Evolutionary conservation across 176 grass and related monocot species (phyloP).

Genomic region (Ensete ventricosum): DNA sequence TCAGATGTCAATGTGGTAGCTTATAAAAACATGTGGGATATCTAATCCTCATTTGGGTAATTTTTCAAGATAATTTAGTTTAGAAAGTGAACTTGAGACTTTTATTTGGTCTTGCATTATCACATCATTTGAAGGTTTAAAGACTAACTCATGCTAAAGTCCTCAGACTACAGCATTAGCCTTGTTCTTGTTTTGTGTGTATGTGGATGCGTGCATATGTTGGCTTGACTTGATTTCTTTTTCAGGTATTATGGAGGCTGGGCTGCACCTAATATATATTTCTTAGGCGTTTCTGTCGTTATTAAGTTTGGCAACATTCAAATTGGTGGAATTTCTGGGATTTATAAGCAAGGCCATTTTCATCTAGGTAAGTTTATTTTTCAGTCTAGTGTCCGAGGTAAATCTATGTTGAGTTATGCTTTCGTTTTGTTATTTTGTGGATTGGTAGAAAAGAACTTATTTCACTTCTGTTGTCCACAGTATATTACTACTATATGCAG

Average conservation of each 20-base stretch:
- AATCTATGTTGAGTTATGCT: neutral
- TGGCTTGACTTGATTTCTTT: neutral
- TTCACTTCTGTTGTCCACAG: neutral
- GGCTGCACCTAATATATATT: constrained; percentile 88
- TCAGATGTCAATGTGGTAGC: no score
- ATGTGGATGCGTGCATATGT: neutral
- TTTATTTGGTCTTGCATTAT: neutral
- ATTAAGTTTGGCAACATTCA: constrained; percentile 89
- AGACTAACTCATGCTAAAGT: neutral
- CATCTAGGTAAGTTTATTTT: constrained; percentile 41
- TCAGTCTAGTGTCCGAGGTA: neutral
- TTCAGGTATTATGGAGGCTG: constrained; percentile 90
- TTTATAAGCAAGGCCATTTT: constrained; percentile 56
- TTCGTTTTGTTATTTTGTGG: neutral
- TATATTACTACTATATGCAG: neutral
- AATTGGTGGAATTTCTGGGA: constrained; percentile 86
- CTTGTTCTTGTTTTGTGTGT: neutral
- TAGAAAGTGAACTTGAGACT: no score
- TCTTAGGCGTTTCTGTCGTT: constrained; percentile 78
- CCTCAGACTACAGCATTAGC: neutral
- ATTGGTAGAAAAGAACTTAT: neutral
- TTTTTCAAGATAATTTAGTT: neutral
- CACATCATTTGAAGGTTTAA: neutral
- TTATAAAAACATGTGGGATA: neutral
- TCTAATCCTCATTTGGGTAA: neutral